Percentiles rank a stretch among this genome's conserved stretches.
phyloP scores from a whole-genome alignment of 2,329 filamentous ascomycete species.

The Gliomastix tumulicola region DNA sequence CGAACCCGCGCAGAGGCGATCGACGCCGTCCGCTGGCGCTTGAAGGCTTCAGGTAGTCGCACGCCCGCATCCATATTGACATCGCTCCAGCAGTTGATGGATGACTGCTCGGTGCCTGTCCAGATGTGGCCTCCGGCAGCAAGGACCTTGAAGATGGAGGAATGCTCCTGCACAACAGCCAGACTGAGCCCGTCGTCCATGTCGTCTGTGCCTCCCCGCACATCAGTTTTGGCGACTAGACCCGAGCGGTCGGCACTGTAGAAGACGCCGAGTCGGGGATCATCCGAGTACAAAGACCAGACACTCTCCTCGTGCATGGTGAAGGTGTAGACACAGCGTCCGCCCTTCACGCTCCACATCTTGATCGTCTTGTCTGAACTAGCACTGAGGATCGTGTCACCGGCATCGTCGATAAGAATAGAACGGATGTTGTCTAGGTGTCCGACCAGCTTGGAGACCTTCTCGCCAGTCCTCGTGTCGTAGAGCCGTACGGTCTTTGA shows the following conservation, averaged over 20 bases:
- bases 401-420: slow-evolving; percentile 81
- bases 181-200: slow-evolving; percentile 85
- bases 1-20: slow-evolving; percentile 29
- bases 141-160: slow-evolving; percentile 64
- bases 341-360: slow-evolving; percentile 92
- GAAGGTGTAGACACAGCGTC: slow-evolving; percentile 93
- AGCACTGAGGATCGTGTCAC: slow-evolving; percentile 86
- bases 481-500: slow-evolving; percentile 90
- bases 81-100: slow-evolving; percentile 86
- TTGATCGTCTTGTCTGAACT: slow-evolving; percentile 97
- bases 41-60: slow-evolving; percentile 51
- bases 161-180: slow-evolving; percentile 87
- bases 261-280: slow-evolving; percentile 80
- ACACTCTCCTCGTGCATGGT: slow-evolving; percentile 99
- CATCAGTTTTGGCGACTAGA: slow-evolving; percentile 92
- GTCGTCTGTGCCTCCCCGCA: slow-evolving; percentile 57
- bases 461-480: slow-evolving; percentile 82
- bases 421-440: slow-evolving; percentile 93
- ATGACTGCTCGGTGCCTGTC: slow-evolving; percentile 85
- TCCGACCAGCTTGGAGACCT: slow-evolving; percentile 92
- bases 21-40: slow-evolving; percentile 38
- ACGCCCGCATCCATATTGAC: slow-evolving; percentile 72
- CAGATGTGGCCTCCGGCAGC: slow-evolving; percentile 73
- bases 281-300: slow-evolving; percentile 88
- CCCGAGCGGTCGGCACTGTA: slow-evolving; percentile 93